Evolutionary conservation across 371 early-diverging fungal genomes (phyloP), one percentile per base, ranked within the genome.

Genomic region (Apophysomyces sp.): DNA sequence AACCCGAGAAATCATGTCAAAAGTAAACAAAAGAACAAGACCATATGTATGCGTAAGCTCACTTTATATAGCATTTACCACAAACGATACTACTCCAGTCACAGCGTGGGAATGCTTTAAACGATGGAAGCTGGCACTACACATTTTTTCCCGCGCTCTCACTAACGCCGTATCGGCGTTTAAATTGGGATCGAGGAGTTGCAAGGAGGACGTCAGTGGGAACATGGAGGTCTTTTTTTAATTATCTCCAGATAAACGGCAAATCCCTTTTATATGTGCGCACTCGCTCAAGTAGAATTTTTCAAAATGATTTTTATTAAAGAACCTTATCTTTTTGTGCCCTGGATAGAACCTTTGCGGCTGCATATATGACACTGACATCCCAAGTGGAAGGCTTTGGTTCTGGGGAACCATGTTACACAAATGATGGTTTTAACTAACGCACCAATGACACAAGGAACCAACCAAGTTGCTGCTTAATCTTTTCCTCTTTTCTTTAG

Each of bases 41-140:
- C 37, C n/a, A n/a, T 37, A 11, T 7, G 7, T 18, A 21, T 44
- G 21, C 24, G 21, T 44, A 44, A 21, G 7, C 21, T 4, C 4
- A 44, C 49, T 44, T 44, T 44, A 44, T 44, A 44, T 44, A 44
- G 49, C 49, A 21, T 11, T 44, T 3, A 4, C 4, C 24, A 3
- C 1, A 34, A 15, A 0, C 21, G 8, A 1, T 11, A 21, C 49
- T 21, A 16, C 49, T 44, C 49, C 49, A 44, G 49, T 44, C 49
- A 44, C 49, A 44, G 49, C 49, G 49, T 44, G 49, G 49, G 49
- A 44, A 44, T 44, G 49, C 49, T 44, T 41, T 16, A 9, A n/a
- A 44, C 37, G n/a, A 8, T 44, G 24, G 49, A 44, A 44, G 49
- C 49, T 2, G 21, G 9, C 4, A 21, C 24, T 21, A 44, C 21